Conservation (phyloP, 805 yeast genomes). For the Saturnispora serradocipensis region DNA sequence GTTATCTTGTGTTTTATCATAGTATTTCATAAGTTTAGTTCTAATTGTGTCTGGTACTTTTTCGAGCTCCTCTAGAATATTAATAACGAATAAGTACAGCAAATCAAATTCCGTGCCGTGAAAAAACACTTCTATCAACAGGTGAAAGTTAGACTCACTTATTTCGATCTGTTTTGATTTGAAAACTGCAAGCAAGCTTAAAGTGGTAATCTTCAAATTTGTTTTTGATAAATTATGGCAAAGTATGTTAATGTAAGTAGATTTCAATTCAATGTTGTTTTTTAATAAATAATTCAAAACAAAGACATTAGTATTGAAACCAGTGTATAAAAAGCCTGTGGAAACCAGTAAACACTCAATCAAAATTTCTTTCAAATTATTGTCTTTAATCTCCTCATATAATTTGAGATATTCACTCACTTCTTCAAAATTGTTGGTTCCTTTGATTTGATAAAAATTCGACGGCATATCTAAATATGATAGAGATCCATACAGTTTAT, state of each 20-base stretch:
- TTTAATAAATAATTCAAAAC: constrained; percentile 10
- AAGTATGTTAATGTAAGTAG: constrained; percentile 13
- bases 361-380: constrained; percentile 10
- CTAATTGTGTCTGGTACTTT: constrained; percentile 1
- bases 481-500: neutral
- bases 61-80: constrained; percentile 9
- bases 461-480: constrained; percentile 9
- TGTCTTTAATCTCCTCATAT: constrained; percentile 1
- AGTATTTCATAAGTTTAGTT: constrained; percentile 7
- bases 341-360: constrained; percentile 16
- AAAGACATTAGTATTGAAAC: constrained; percentile 14
- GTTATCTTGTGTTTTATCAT: constrained; percentile 12
- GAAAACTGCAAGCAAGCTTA: constrained; percentile 11
- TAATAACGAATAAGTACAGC: constrained; percentile 13
- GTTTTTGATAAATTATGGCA: constrained; percentile 13
- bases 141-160: constrained; percentile 11
- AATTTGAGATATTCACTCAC: constrained; percentile 3
- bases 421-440: constrained; percentile 8
- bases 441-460: constrained; percentile 5
- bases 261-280: constrained; percentile 7
- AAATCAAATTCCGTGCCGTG: constrained; percentile 22
- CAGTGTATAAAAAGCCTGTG: constrained; percentile 13
- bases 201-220: constrained; percentile 17
- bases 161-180: constrained; percentile 6
- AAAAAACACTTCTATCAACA: constrained; percentile 16